Evolutionary conservation across 2,329 filamentous ascomycete genomes (phyloP), one percentile per base, ranked within the genome.

Genomic region (Paraphoma chrysanthemicola): DNA sequence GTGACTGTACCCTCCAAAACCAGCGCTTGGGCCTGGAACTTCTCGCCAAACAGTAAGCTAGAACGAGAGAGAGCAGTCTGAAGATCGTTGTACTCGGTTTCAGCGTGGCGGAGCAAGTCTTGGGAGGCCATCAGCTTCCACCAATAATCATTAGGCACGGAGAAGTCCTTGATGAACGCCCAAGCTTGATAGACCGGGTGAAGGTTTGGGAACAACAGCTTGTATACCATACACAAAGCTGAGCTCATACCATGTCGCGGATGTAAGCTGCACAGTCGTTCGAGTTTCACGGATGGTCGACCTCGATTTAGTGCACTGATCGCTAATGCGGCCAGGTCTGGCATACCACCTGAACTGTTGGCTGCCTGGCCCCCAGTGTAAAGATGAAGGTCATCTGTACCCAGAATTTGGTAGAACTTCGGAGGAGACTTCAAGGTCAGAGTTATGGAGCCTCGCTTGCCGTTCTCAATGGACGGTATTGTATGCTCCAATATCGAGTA

Each of bases 21-120:
- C 8, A 72, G 64, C 1, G 69, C 67, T 45, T 59, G 53, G 28
- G 71, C n/a, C 38, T 72, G 70, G 17, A 65, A 72, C 33, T 46
- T 45, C 16, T 28, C 43, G 6, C 2, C 60, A 62, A 29, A 67
- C 47, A 16, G n/a, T 49, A 58, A 70, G 63, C 14, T 47, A 43
- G 44, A 66, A 59, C 6, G 16, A 10, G 50, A 23, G 9, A 68
- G 71, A 62, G 90, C 90, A 64, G 82, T 80, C 0, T 87, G 85
- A 5, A 93, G 75, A 14, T 82, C 83, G 48, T 89, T 83, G 5
- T 91, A 76, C 62, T 72, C 67, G 1, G 18, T 18, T 90, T 88
- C 64, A n/a, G 67, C 63, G 87, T 90, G 6, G 85, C 78, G 1
- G 88, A 67, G 0, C 76, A 70, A 59, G 87, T 91, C 5, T 84